A percentile compares a stretch with the other conserved stretches of the same genome.
Conservation (phyloP, 768 basidiomycete species). For the Lactifluus volemus region DNA sequence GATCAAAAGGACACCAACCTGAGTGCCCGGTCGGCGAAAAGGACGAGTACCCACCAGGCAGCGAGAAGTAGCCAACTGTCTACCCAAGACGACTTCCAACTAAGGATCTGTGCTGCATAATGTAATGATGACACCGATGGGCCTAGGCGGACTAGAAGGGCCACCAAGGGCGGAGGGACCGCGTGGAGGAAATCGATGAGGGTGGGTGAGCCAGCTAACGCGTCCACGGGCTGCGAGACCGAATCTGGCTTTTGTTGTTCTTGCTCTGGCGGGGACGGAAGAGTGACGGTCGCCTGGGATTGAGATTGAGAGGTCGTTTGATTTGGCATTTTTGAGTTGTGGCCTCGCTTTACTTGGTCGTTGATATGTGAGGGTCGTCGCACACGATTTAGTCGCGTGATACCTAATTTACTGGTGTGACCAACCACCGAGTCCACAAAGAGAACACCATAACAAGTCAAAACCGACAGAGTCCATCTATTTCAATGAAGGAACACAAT, state of each 20-base stretch:
- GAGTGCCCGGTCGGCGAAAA: conserved; percentile 38
- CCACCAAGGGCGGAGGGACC: conserved; percentile 54
- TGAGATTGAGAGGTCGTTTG: conserved; percentile 10
- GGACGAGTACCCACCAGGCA: conserved; percentile 70
- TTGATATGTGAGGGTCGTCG: no score
- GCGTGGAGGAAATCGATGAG: conserved; percentile 42
- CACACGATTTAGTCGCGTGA: no score
- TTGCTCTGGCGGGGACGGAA: not conserved
- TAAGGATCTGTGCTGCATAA: conserved; percentile 38
- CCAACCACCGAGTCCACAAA: no score
- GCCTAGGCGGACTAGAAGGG: conserved; percentile 52
- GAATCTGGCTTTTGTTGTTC: not conserved
- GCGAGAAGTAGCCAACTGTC: conserved; percentile 61
- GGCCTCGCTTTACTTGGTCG: not conserved
- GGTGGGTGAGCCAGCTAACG: conserved; percentile 16
- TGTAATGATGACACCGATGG: conserved; percentile 42
- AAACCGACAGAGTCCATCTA: no score
- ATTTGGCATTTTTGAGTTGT: not conserved
- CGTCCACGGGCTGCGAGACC: not conserved
- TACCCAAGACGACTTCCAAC: conserved; percentile 51
- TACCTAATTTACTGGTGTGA: no score
- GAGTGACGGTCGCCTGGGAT: not conserved
- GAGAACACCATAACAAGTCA: no score
- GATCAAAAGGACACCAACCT: conserved; percentile 30
- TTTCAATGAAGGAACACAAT: no score